Base-by-base conservation (phyloP, 768 basidiomycete species). In the Astraeus odoratus region DNA sequence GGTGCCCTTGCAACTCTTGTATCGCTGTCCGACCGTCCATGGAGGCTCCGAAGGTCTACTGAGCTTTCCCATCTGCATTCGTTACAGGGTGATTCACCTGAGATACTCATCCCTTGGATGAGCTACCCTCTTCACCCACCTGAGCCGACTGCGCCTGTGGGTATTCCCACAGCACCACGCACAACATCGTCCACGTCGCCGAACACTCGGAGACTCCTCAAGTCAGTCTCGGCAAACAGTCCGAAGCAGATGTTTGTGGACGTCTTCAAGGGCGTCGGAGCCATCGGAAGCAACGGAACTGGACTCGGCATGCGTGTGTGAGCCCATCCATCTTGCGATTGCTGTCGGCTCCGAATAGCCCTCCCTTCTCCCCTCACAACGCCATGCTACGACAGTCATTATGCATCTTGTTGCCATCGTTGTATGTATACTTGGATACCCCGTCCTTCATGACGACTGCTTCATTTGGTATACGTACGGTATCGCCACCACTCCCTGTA, bases 261-360 rank as follows among this genome's bases (percentile, higher is more conserved):
- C 44, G 62, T 72, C 22, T 47, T 76, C 24, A 73, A 67, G 39
- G 71, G 74, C 1, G 73, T 76, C 3, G 64, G 65, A 26, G 64
- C 65, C 24, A 68, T 72, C 13, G 49, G 51, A 30, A 45, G 47
- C 5, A 49, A 48, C 20, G 6, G 22, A 16, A 12, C 27, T 23
- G 44, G 48, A 6, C 15, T 49, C 35, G 47, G 29, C 8, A 18
- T 41, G 20, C 38, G 20, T 9, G 26, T 50, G 12, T 47, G 25
- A 42, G 8, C 22, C 37, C 19, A 8, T 4, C 25, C 12, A 12
- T 13, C 22, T 39, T 39, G 4, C 37, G 37, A 15, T 15, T 5
- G 13, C 15, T 19, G 33, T 35, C 34, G 8, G 34, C 34, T 7
- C 12, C n/a, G n/a, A n/a, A n/a, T n/a, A n/a, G n/a, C n/a, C n/a